phyloP scores from a whole-genome alignment of 106 monocot species.

The Ottelia alismoides region DNA sequence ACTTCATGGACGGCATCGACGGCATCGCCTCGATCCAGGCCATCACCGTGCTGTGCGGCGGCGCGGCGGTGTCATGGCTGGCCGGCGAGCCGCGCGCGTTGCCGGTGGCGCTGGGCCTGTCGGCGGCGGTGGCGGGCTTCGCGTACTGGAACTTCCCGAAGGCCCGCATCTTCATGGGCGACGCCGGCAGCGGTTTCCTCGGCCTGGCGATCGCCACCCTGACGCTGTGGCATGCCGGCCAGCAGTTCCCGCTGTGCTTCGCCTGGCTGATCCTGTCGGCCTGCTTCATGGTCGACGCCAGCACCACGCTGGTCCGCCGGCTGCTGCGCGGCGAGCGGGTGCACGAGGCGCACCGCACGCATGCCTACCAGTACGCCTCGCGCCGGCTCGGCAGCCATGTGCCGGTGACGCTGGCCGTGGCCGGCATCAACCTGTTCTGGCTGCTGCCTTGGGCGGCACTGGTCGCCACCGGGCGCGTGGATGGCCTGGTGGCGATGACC shows the following conservation, averaged over 20 bases:
- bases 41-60: neutral
- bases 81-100: neutral
- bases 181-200: neutral
- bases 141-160: neutral
- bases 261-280: neutral
- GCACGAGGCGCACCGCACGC: neutral
- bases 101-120: neutral
- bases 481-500: too few species aligned
- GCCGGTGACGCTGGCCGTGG: neutral
- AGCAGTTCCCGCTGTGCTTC: neutral
- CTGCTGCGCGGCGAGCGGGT: neutral
- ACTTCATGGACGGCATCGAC: neutral
- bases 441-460: neutral
- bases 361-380: neutral
- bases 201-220: neutral
- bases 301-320: neutral
- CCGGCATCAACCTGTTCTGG: neutral
- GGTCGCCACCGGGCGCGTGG: neutral
- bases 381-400: neutral
- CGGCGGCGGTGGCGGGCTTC: neutral
- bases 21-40: neutral
- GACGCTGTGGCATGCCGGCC: neutral
- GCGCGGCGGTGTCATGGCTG: neutral
- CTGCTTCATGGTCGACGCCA: neutral
- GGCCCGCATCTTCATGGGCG: neutral